Evolutionary conservation across 768 basidiomycete genomes (phyloP).

Genomic region (Steccherinum ochraceum): DNA sequence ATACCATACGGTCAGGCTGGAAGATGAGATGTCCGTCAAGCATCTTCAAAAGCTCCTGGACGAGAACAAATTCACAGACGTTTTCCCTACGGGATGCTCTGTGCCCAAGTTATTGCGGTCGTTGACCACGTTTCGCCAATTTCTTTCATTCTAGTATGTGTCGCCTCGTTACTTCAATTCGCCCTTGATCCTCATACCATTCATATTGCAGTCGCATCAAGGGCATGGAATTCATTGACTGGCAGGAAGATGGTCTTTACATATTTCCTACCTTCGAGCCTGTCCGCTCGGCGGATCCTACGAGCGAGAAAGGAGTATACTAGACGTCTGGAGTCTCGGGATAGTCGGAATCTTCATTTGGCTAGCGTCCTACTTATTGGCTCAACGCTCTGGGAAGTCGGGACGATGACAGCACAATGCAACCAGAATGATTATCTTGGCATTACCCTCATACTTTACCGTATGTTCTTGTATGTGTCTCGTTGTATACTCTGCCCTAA

Average conservation of each 20-base stretch:
- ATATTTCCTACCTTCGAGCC: not conserved
- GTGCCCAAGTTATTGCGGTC: not conserved
- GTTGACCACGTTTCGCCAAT: not conserved
- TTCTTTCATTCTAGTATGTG: not conserved
- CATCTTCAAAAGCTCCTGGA: not conserved
- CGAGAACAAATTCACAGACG: not conserved
- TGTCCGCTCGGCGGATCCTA: not conserved
- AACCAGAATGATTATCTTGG: too few species aligned
- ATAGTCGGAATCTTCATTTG: too few species aligned
- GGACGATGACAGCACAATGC: too few species aligned
- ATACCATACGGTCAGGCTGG: not conserved
- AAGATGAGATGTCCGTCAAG: not conserved
- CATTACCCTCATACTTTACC: too few species aligned
- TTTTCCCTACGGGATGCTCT: not conserved
- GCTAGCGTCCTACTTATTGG: too few species aligned
- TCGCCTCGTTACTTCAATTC: not conserved
- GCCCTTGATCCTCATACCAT: not conserved
- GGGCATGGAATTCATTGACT: not conserved
- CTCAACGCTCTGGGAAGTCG: too few species aligned
- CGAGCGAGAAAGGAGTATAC: not conserved
- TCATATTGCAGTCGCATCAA: not conserved
- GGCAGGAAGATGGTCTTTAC: not conserved
- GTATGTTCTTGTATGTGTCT: too few species aligned
- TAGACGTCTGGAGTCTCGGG: not conserved
- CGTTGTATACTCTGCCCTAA: too few species aligned